These are phyloP conservation scores for Citrullus amarus DNA, from an alignment of 306 rosid genomes.

Conservation along the genomic window DNA sequence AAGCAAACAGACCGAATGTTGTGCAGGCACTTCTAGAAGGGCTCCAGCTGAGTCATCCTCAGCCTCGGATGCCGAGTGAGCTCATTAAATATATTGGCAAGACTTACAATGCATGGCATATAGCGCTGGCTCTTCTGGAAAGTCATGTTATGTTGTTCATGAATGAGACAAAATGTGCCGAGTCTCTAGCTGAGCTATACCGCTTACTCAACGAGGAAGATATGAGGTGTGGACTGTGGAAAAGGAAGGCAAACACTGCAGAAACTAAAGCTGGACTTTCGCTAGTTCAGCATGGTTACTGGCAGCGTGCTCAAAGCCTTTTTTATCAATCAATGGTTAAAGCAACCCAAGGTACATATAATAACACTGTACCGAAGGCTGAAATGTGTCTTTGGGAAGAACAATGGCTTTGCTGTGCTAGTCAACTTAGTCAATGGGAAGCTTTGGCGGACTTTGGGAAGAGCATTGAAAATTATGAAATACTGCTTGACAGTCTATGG, in stretches of 20 bases:
- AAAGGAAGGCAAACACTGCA: slow-evolving; percentile 75
- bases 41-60: slow-evolving; percentile 98
- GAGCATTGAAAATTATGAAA: slow-evolving; percentile 90
- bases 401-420: slow-evolving; percentile 90
- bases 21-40: slow-evolving; percentile 99
- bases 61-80: slow-evolving; percentile 99
- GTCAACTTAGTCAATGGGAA: slow-evolving; percentile 97
- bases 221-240: slow-evolving; percentile 98
- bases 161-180: slow-evolving; percentile 81
- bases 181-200: slow-evolving; percentile 94
- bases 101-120: slow-evolving; percentile 98
- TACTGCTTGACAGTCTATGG: slow-evolving; percentile 92
- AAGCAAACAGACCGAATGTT: slow-evolving; percentile 86
- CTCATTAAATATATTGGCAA: slow-evolving; percentile 95
- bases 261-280: slow-evolving; percentile 99
- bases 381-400: slow-evolving; percentile 99
- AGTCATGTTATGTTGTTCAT: slow-evolving; percentile 89
- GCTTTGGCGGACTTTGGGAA: slow-evolving; percentile 90
- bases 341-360: slow-evolving; percentile 97
- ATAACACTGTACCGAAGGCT: slow-evolving; percentile 89
- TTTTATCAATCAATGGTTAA: slow-evolving; percentile 98
- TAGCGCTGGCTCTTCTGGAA: slow-evolving; percentile 86
- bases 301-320: slow-evolving; percentile 99
- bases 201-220: slow-evolving; percentile 97
- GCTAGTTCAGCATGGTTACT: slow-evolving; percentile 95